Percentiles rank a stretch among this genome's conserved stretches.
Conservation (phyloP, 306 rosid genomes). For the Inga laurina region DNA sequence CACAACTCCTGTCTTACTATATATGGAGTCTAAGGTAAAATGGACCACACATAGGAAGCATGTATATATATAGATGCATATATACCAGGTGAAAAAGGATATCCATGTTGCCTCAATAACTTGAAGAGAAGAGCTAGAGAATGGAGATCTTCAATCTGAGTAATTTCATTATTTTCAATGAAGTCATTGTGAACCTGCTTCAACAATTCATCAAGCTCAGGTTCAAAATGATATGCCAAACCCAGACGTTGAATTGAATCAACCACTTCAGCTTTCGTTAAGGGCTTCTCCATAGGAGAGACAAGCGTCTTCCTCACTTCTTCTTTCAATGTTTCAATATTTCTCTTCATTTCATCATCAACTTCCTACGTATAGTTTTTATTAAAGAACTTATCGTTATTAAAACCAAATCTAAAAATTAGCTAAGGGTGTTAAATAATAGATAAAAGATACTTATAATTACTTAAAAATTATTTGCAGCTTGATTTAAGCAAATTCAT, state of each 20-base stretch:
- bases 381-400: not conserved
- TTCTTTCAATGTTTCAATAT: slow-evolving; percentile 26
- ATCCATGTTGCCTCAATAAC: slow-evolving; percentile 46
- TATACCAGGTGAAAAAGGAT: not conserved
- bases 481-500: too few relatives aligned
- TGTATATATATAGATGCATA: too few relatives aligned
- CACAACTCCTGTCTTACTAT: too few relatives aligned
- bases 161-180: not conserved
- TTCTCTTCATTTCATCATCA: too few relatives aligned
- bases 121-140: slow-evolving; percentile 43
- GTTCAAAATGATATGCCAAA: slow-evolving; percentile 40
- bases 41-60: too few relatives aligned
- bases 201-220: slow-evolving; percentile 34
- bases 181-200: not conserved
- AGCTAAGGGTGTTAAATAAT: too few relatives aligned
- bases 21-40: too few relatives aligned
- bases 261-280: slow-evolving; percentile 21
- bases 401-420: too few relatives aligned
- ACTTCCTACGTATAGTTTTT: not conserved
- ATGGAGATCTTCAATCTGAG: slow-evolving; percentile 13
- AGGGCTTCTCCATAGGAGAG: not conserved
- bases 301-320: slow-evolving; percentile 31
- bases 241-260: slow-evolving; percentile 58
- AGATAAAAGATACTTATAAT: too few relatives aligned
- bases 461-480: too few relatives aligned